These are phyloP conservation scores for Solanum rostratum DNA, from an alignment of 257 asterid species.

Conservation along the genomic window DNA sequence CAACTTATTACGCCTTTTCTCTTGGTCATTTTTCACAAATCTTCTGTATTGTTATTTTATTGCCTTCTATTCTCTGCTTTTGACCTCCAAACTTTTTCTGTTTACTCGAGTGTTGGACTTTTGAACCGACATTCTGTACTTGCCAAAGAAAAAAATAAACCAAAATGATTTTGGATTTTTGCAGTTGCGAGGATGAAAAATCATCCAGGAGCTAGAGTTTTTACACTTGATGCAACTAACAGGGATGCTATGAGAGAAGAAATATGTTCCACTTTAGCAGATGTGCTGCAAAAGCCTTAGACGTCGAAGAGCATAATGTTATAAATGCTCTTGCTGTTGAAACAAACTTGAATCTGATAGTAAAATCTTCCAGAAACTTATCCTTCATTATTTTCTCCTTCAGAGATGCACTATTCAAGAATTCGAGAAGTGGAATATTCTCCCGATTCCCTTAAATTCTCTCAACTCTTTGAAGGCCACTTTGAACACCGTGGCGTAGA, in stretches of 20 bases:
- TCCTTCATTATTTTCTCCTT: not conserved
- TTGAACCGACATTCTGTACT: not conserved
- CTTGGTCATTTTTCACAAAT: not conserved
- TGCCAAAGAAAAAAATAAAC: not conserved
- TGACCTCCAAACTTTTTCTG: not conserved
- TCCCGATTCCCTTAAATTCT: not conserved
- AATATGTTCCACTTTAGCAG: slow-evolving; percentile 36
- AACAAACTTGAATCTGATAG: not conserved
- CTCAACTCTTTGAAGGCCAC: not conserved
- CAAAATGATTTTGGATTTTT: not conserved
- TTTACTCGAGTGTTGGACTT: not conserved
- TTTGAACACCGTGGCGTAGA: not conserved
- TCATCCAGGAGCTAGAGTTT: slow-evolving; percentile 52
- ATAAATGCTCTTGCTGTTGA: not conserved
- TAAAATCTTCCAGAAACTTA: not conserved
- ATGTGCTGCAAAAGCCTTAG: slow-evolving; percentile 31
- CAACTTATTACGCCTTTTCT: not conserved
- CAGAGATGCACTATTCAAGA: not conserved
- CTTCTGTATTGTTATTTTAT: not conserved
- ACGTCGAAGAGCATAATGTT: not conserved
- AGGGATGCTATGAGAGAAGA: slow-evolving; percentile 70
- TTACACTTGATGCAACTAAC: slow-evolving; percentile 32
- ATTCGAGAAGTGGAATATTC: not conserved
- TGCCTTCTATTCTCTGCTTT: not conserved
- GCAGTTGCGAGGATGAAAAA: slow-evolving; percentile 78